phyloP scores from a whole-genome alignment of 2,329 filamentous ascomycete species.

The Fusarium redolens region DNA sequence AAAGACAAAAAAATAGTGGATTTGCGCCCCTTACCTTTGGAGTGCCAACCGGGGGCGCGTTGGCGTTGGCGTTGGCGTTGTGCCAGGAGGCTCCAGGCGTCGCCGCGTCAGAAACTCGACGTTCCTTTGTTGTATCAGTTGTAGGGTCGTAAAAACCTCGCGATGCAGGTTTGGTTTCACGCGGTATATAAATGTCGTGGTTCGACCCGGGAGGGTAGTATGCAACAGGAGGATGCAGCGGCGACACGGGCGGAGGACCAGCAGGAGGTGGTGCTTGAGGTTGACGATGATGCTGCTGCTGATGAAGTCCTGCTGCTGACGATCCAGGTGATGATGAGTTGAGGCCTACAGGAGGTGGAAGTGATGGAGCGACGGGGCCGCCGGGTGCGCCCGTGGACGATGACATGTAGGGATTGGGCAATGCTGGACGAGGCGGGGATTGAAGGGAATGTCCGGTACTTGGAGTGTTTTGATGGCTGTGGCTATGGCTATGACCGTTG shows the following conservation, averaged over 20 bases:
- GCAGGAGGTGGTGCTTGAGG: constrained; percentile 40
- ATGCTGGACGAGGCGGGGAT: constrained; percentile 47
- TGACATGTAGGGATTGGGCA: constrained; percentile 53
- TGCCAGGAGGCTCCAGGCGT: constrained; percentile 54
- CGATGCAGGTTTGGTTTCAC: constrained; percentile 53
- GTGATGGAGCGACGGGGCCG: constrained; percentile 47
- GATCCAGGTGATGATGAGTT: constrained; percentile 37
- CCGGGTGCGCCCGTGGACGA: constrained; percentile 47
- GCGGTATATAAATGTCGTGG: constrained; percentile 48
- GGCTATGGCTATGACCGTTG: constrained; percentile 44
- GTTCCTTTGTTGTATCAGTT: constrained; percentile 62
- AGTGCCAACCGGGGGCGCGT: constrained; percentile 55
- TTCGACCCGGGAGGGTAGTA: constrained; percentile 53
- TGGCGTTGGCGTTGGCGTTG: constrained; percentile 46
- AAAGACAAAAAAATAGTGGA: constrained; percentile 47
- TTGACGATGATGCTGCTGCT: constrained; percentile 45
- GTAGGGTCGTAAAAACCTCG: constrained; percentile 66
- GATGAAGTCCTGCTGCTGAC: constrained; percentile 38
- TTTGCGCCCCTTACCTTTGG: constrained; percentile 60
- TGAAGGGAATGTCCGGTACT: constrained; percentile 47
- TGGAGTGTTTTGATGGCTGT: constrained; percentile 43
- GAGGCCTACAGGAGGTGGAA: constrained; percentile 47
- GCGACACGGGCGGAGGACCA: constrained; percentile 52
- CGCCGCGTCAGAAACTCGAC: constrained; percentile 56
- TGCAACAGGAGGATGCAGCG: constrained; percentile 56